Evolutionary conservation across 2,329 filamentous ascomycete genomes (phyloP), one percentile per base, ranked within the genome.

Genomic region (Blastomyces silverae): DNA sequence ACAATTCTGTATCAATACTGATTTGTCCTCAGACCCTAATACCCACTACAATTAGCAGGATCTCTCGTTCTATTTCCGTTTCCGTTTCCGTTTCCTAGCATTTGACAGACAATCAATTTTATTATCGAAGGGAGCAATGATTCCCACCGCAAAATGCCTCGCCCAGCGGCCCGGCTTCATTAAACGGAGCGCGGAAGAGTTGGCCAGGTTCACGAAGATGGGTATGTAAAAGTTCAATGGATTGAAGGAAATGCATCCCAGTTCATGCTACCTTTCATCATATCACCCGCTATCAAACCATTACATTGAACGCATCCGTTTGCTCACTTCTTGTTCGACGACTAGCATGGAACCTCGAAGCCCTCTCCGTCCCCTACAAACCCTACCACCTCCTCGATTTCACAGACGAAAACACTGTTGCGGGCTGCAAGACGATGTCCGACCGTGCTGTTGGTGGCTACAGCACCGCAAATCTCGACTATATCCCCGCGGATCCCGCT

Each of bases 371-470:
- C 17, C 76, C 77, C 5, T 77, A 73, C 17, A 79, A 77, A 57
- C 76, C 77, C 13, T 75, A 74, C 66, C 67, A 72, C 50, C 72
- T 78, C 63, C 73, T 80, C 57, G 72, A 80, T 64, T 79, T 79
- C 63, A 74, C 78, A 72, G 72, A 79, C 66, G 72, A 75, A 57
- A 64, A 68, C 0, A 68, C 73, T 2, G 73, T 77, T 15, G 70
- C 70, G 37, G 68, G 68, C 58, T 79, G 77, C 70, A 94, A 96
- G 76, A 81, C 89, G 69, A 94, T 97, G 87, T 90, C 88, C 69
- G 93, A 99, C 75, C 82, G 82, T 65, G 89, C 93, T 72, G 91
- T 96, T 31, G 93, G 93, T 67, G 94, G 93, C 65, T 92, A 86
- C 79, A 96, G 92, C 44, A 85, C 84, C 22, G 89, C 87, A 53